phyloP scores from a whole-genome alignment of 208 protist genomes.

The Strigomonas culicis region DNA sequence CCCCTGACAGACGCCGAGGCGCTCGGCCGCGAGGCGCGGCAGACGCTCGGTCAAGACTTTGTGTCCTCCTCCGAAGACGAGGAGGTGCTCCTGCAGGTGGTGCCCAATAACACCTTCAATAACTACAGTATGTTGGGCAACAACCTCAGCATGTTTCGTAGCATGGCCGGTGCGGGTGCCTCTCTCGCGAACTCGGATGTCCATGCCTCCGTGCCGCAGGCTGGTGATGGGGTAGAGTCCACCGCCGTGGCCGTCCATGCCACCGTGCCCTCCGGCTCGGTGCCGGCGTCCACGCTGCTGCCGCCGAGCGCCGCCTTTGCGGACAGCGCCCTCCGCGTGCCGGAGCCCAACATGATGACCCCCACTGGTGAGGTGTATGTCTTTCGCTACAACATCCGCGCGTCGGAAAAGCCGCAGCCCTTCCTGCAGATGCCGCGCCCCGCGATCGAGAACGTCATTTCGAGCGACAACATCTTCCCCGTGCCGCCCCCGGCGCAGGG shows the following conservation, averaged over 20 bases:
- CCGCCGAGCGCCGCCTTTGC: slow-evolving; percentile 1
- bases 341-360: slow-evolving; percentile 7
- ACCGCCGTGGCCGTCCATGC: too few relatives aligned
- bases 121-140: neutral
- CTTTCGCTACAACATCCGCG: slow-evolving; percentile 31
- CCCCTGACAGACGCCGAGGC: slow-evolving; percentile 27
- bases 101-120: neutral
- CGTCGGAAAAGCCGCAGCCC: slow-evolving; percentile 4
- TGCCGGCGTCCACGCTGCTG: too few relatives aligned
- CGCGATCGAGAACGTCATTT: neutral
- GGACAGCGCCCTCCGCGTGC: neutral
- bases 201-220: too few relatives aligned
- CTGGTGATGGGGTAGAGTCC: too few relatives aligned
- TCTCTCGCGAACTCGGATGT: neutral
- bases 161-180: neutral
- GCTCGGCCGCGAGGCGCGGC: slow-evolving; percentile 21
- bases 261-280: too few relatives aligned
- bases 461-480: neutral
- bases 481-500: neutral
- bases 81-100: neutral
- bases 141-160: neutral
- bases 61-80: slow-evolving; percentile 7
- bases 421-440: slow-evolving; percentile 11
- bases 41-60: slow-evolving; percentile 22
- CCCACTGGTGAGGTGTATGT: slow-evolving; percentile 19